Conservation (phyloP, 106 monocot species). For the Agapanthus africanus region DNA sequence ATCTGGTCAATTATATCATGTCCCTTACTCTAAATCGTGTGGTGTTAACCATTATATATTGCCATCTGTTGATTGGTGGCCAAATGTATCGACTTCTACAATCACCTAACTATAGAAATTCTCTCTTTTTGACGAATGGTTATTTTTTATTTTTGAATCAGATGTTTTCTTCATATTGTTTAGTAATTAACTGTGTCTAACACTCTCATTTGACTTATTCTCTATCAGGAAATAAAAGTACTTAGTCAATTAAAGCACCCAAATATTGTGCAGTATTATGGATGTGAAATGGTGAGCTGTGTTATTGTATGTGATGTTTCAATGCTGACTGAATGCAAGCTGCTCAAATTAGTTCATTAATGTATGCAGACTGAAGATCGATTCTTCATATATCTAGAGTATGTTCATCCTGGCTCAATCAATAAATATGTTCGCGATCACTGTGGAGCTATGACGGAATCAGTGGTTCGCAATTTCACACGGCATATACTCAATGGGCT, state of each 20-base stretch:
- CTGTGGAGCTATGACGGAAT: constrained; percentile 88
- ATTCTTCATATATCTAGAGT: constrained; percentile 88
- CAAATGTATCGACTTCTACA: background rate
- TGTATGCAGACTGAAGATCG: constrained; percentile 63
- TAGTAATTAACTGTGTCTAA: background rate
- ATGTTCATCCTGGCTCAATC: constrained; percentile 93
- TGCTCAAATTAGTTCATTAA: constrained; percentile 1
- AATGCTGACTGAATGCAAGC: constrained; percentile 4
- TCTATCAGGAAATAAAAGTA: constrained; percentile 79
- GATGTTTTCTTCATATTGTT: background rate
- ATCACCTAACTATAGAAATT: background rate
- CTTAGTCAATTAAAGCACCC: constrained; percentile 90
- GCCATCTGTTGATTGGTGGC: background rate
- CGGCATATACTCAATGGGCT: constrained; percentile 87
- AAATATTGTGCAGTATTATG: constrained; percentile 96
- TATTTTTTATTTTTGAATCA: background rate
- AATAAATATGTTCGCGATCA: constrained; percentile 83
- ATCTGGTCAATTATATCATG: background rate
- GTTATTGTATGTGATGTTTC: constrained; percentile 8
- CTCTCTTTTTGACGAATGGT: background rate
- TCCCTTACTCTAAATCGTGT: background rate
- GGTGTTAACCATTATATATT: background rate
- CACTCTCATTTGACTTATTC: background rate
- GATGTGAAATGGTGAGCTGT: constrained; percentile 78
- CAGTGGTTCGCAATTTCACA: constrained; percentile 92